Base-by-base conservation (phyloP, 495 filamentous ascomycete genomes). In the Podospora anserina region DNA sequence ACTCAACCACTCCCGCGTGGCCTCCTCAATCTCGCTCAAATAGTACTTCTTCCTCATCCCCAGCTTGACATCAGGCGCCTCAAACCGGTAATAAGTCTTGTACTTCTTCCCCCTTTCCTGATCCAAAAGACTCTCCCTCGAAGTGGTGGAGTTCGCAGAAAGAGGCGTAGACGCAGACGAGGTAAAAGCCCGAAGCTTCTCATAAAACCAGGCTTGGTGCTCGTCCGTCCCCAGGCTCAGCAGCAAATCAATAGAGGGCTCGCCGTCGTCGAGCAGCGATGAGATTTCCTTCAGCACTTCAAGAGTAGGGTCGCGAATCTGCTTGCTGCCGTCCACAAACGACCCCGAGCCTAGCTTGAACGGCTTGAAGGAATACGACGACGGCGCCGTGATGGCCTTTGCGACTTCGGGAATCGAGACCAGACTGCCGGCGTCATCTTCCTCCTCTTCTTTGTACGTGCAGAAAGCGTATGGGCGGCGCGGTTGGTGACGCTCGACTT, bases 321-420 rank as follows among this genome's bases (percentile, higher is more conserved):
- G 68, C 34, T 74, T 75, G 70, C 76, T 78, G 64, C 76, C 76
- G 68, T 78, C 76, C 53, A 78, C 76, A 30, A 77, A 78, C 26
- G 77, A 71, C 18, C 71, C 76, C 0, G 71, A 66, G n/a, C 75
- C 73, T 19, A 78, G 73, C 56, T 71, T 72, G 75, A 78, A 78
- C 4, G 76, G 76, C 61, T 78, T 78, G 73, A 77, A 78, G 0
- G 70, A 71, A 15, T 70, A 69, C 55, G 70, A 68, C 19, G 68
- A 69, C 0, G 76, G 76, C 0, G 75, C 73, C 5, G 76, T 78
- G 57, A 78, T 76, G 61, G 76, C 76, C 56, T 78, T 78, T 62
- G 76, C 76, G 7, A 78, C 75, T 13, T 78, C 75, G 1, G 76
- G 75, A 44, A 78, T 77, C 4, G 75, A 77, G 27, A 74, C 65